These are phyloP conservation scores for Olyra latifolia DNA, from an alignment of 176 grass and related monocot genomes.

Conservation along the genomic window DNA sequence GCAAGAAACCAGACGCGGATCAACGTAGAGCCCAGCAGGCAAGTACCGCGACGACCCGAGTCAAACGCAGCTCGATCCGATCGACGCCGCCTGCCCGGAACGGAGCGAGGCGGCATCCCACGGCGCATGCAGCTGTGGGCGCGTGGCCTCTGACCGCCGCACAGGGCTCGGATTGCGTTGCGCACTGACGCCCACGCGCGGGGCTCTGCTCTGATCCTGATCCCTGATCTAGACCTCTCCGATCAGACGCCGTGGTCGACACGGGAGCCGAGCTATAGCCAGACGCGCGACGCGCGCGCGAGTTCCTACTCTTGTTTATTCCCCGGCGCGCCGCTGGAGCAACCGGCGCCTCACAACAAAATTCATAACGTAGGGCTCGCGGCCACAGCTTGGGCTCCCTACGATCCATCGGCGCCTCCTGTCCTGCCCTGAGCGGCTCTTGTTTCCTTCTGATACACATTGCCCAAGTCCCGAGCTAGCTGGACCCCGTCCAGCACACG, in stretches of 20 bases:
- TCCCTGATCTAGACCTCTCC: neutral
- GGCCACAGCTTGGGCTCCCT: too few species aligned
- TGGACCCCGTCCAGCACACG: too few species aligned
- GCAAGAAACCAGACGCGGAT: neutral
- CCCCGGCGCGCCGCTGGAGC: neutral
- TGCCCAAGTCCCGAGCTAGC: too few species aligned
- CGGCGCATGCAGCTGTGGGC: neutral
- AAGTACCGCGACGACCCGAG: neutral
- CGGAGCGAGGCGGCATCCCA: constrained; percentile 2
- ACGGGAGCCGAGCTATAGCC: too few species aligned
- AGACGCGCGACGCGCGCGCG: too few species aligned
- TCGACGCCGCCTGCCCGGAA: constrained; percentile 22
- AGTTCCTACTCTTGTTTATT: neutral
- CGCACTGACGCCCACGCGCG: neutral
- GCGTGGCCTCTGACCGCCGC: neutral
- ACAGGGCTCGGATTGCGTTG: neutral
- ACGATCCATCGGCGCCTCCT: too few species aligned
- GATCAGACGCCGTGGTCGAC: neutral
- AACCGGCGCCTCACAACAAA: neutral
- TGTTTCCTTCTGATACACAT: too few species aligned
- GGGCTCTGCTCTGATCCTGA: neutral
- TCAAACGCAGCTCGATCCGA: neutral
- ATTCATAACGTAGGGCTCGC: too few species aligned
- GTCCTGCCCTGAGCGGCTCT: too few species aligned
- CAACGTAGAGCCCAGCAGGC: neutral